Evolutionary conservation across 331 rosid species (phyloP), one percentile per base, ranked within the genome.

Genomic region (Stylosanthes scabra): DNA sequence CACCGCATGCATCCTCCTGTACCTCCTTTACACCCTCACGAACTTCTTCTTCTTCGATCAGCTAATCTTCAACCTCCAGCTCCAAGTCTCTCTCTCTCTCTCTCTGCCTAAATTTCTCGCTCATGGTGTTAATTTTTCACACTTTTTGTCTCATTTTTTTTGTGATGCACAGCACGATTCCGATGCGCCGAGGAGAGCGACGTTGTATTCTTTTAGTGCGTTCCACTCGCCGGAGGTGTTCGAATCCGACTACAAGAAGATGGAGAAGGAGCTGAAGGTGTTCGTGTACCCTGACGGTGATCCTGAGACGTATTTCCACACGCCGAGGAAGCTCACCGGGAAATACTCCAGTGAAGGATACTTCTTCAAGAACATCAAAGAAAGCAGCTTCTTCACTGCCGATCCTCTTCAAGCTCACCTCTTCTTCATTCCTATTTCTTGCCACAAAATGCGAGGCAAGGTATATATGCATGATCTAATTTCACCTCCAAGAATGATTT

Each of bases 401-500:
- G 56, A 80, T 80, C 83, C 83, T 34, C 34, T 27, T 13, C 46
- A 29, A 47, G 83, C 83, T 74, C 76, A 80, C 46, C 68, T 74
- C 54, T 80, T 74, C 72, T 80, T 80, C 71, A 56, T 80, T 52
- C 83, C 83, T 10, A 67, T 79, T 29, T 79, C 80, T 51, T 74
- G 76, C 57, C 76, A 74, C 66, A 74, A 80, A 39, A 74, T 80
- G 83, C 77, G 80, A 62, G 75, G 80, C 80, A 54, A 11, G 50
- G 83, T 74, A 74, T n/a, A n/a, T n/a, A n/a, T 41, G 63, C 20
- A 40, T 39, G 44, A 2, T 11, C 40, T 11, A 12, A 13, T 29
- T 16, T 61, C 66, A n/a, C 28, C 47, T 60, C 27, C 27, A 51
- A 14, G 3, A 51, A n/a, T 5, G 4, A 11, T 66, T 1, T 1